Base-by-base conservation (phyloP, 129 eudicot species). In the Silybum marianum region DNA sequence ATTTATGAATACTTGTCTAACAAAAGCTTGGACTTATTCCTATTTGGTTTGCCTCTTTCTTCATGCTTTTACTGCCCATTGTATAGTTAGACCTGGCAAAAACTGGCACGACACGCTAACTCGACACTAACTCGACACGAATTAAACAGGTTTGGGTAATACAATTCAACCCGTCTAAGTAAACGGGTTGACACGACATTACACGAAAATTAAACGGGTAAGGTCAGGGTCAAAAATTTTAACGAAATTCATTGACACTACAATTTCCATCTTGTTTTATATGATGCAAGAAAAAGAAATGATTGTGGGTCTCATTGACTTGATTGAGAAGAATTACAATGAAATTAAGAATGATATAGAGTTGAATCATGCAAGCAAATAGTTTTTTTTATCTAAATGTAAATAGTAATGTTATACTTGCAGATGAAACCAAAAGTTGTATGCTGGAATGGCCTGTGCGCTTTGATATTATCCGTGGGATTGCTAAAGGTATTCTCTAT, bases 1-100 rank as follows among this genome's bases (percentile, higher is more conserved):
- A 66, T 87, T 22, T 87, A 87, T 73, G 90, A 87, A 69, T 86
- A 82, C 86, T 66, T 86, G 86, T 84, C 86, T 19, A 86, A 86
- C 71, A 86, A 78, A 78, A 81, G 90, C 74, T 40, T 87, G 80
- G 90, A 87, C 76, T 69, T 16, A 8, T 78, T 84, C 14, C 32
- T 87, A 54, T 87, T 87, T 46, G 88, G 88, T 87, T 51, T 0
- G 67, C 0, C 79, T 75, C 69, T 40, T 42, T 44, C 66, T 19
- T 60, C 44, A 12, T 38, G 16, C 12, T 60, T 24, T 13, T n/a
- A n/a, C 30, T 24, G 25, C 25, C 21, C 6, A 8, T 46, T 46
- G 14, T 26, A n/a, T n/a, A n/a, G n/a, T n/a, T n/a, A n/a, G n/a
- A n/a, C n/a, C n/a, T n/a, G n/a, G n/a, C n/a, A n/a, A n/a, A n/a